Conservation (phyloP, 305 asterid genomes). For the Solanum hybrid region DNA sequence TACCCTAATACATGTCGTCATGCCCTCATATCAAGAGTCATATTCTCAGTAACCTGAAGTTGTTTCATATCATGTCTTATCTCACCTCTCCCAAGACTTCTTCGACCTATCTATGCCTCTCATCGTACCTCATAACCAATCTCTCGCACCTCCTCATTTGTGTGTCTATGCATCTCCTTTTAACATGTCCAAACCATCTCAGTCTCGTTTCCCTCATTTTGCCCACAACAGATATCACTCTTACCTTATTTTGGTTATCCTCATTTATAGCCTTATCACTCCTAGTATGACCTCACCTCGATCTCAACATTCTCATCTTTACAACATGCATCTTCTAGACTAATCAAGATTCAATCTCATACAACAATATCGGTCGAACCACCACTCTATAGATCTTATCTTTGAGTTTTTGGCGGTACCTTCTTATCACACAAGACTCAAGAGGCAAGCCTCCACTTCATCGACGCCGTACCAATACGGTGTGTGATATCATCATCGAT, state of each 20-base stretch:
- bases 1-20: neutral
- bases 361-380: neutral
- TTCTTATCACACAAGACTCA: neutral
- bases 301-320: neutral
- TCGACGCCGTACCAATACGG: neutral
- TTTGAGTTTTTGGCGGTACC: neutral
- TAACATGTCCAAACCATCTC: neutral
- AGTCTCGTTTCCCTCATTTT: neutral
- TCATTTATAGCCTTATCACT: neutral
- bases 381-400: neutral
- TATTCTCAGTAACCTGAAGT: neutral
- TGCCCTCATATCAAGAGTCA: neutral
- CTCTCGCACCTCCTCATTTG: neutral
- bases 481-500: neutral
- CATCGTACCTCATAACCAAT: neutral
- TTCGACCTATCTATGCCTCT: neutral
- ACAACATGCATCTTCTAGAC: neutral
- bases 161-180: neutral
- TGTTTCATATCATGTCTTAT: neutral
- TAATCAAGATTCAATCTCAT: neutral
- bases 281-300: neutral
- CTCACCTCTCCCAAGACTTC: neutral
- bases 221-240: neutral
- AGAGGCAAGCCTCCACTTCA: neutral
- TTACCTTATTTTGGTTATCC: neutral